Evolutionary conservation across 2,329 filamentous ascomycete genomes (phyloP), one percentile per base, ranked within the genome.

Genomic region (Verticillium klebahnii): DNA sequence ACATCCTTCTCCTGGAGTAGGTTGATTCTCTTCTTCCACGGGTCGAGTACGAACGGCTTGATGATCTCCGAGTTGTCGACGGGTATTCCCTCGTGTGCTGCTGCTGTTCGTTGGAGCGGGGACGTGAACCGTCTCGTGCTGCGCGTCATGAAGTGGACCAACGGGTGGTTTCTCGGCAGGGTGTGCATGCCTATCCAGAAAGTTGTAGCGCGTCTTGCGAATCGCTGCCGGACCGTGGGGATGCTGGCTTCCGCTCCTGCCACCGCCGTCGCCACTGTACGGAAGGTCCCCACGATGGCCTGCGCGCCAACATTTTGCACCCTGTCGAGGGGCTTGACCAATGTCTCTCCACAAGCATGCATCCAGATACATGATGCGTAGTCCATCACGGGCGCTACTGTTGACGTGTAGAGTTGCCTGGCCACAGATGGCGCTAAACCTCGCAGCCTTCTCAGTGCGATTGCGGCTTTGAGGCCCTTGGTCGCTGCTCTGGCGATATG

Each of bases 301-400:
- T 64, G 56, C 17, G 56, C 59, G 29, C 59, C 40, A 12, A 63
- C 31, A 34, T 39, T 36, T 59, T 65, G 56, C 6, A 39, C 39
- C 8, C 37, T 54, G 14, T 63, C 57, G 11, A 64, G 57, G 5
- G 37, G 31, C 5, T 12, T 59, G 29, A 61, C 32, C 32, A 59
- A 6, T 12, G 17, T 23, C 31, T 23, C 34, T 25, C 12, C 14
- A 6, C 25, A 62, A n/a, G n/a, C 12, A 7, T 62, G 6, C 29
- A 11, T 62, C 58, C 15, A 56, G 61, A 39, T 65, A 68, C 19
- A 65, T n/a, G 17, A 70, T 54, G 68, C 66, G 58, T 68, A 71
- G 60, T 70, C 68, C 39, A 69, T 63, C 31, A 67, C 64, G 25
- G 63, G 67, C 29, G 62, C 63, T 12, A 71, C 68, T 12, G 55